Base-by-base conservation (phyloP, 2,329 filamentous ascomycete species). In the Cladosporium colombiae region DNA sequence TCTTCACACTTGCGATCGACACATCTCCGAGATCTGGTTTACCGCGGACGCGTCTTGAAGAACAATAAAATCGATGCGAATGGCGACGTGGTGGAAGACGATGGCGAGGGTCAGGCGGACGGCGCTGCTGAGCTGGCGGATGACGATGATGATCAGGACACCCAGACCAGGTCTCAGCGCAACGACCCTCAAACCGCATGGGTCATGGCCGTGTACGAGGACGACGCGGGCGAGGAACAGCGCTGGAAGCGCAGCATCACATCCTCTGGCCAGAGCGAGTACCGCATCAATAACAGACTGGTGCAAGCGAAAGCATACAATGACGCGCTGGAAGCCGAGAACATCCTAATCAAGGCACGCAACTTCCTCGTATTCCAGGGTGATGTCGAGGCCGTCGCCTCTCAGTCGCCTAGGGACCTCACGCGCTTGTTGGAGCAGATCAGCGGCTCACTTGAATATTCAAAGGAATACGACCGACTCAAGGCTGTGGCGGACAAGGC, bases 171-270 rank as follows among this genome's bases (percentile, higher is more conserved):
- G 64, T 89, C 87, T n/a, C 89, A 85, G 73, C 81, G 78, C 71
- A 87, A 88, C 70, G 94, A 99, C 73, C 95, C 95, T 0, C 95
- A 93, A 77, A 95, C 89, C 2, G 96, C 95, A 3, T 99, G 94
- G 94, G 96, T 99, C 16, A 98, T 97, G 93, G 95, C 95, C 33
- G 94, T 99, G 18, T 99, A 98, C 78, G 93, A 97, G 77, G 95
- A 99, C 75, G 95, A 99, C 76, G 93, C 93, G 2, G 94, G 93
- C 56, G 92, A 97, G 74, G 92, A 96, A 78, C 93, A 97, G 76
- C 89, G 89, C 71, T 99, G 95, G 95, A 97, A 97, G 81, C 91
- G 95, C 68, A 90, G 89, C 70, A 99, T 99, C 77, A 98, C 93
- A 4, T 92, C 86, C 71, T 85, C 89, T 68, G 95, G 95, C 56